These are phyloP conservation scores for Aspergillus calidoustus DNA, from an alignment of 2,329 filamentous ascomycete species.

Conservation along the genomic window DNA sequence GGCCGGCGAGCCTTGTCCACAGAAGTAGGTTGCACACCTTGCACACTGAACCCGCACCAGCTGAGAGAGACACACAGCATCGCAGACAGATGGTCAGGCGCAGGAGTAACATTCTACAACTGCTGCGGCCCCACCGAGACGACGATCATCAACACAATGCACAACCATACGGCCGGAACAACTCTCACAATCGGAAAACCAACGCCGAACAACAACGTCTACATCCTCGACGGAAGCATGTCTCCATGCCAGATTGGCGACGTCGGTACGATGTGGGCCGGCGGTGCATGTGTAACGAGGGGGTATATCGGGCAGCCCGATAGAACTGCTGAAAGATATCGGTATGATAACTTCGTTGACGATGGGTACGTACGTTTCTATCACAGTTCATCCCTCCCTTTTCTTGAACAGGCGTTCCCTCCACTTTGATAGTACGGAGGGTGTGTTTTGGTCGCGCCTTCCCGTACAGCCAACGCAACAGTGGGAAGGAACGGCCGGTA, in stretches of 20 bases:
- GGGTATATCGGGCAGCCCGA: conserved; percentile 16
- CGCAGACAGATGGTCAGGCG: conserved; percentile 21
- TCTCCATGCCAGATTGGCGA: conserved; percentile 8
- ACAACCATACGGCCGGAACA: conserved; percentile 9
- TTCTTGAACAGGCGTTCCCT: too few species aligned
- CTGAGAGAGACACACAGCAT: conserved; percentile 2
- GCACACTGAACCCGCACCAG: too few species aligned
- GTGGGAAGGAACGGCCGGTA: too few species aligned
- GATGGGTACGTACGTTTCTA: conserved; percentile 6
- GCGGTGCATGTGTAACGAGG: conserved; percentile 8
- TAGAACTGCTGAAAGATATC: conserved; percentile 14
- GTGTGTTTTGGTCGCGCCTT: too few species aligned
- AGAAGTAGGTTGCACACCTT: conserved; percentile 7
- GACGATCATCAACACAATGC: conserved; percentile 22
- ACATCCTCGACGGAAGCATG: conserved; percentile 13
- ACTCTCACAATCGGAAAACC: conserved; percentile 18
- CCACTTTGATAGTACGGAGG: too few species aligned
- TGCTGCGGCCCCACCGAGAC: conserved; percentile 19
- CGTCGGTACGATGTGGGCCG: conserved; percentile 18
- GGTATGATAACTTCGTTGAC: conserved; percentile 13
- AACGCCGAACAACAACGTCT: conserved; percentile 19
- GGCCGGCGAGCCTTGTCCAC: conserved; percentile 17
- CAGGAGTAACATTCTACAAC: conserved; percentile 16
- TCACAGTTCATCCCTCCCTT: too few species aligned
- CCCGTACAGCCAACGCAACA: too few species aligned